These are phyloP conservation scores for Vitellaria paradoxa DNA, from an alignment of 179 eudicot species.

Conservation along the genomic window DNA sequence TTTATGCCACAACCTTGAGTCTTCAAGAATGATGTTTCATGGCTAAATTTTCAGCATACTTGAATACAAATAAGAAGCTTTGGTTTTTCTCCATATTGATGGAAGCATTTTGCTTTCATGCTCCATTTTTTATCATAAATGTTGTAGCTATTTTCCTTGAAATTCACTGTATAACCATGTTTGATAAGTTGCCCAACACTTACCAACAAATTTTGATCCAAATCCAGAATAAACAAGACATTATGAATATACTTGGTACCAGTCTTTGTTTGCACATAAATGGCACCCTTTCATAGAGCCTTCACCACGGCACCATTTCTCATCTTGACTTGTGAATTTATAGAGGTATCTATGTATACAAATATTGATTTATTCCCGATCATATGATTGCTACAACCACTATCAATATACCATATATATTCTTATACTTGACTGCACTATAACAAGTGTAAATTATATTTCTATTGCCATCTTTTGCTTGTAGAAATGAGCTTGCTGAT, in stretches of 20 bases:
- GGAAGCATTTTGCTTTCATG: background rate
- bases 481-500: too few species aligned
- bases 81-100: background rate
- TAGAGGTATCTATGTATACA: too few species aligned
- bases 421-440: too few species aligned
- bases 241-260: constrained; percentile 14
- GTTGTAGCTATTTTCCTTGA: background rate
- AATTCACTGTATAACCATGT: background rate
- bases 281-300: constrained; percentile 11
- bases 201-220: constrained; percentile 17
- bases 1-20: constrained; percentile 13
- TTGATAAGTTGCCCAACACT: background rate
- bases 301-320: constrained; percentile 12
- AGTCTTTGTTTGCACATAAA: constrained; percentile 15
- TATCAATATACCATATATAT: too few species aligned
- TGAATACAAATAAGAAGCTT: background rate
- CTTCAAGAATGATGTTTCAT: background rate
- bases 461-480: too few species aligned
- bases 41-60: background rate
- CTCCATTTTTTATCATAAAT: background rate
- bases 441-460: too few species aligned
- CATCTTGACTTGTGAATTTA: background rate
- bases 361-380: too few species aligned
- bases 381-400: too few species aligned
- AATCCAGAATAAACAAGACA: constrained; percentile 14